Evolutionary conservation across 805 yeast genomes (phyloP), one percentile per base, ranked within the genome.

Genomic region (Kodamaea kakaduensis): DNA sequence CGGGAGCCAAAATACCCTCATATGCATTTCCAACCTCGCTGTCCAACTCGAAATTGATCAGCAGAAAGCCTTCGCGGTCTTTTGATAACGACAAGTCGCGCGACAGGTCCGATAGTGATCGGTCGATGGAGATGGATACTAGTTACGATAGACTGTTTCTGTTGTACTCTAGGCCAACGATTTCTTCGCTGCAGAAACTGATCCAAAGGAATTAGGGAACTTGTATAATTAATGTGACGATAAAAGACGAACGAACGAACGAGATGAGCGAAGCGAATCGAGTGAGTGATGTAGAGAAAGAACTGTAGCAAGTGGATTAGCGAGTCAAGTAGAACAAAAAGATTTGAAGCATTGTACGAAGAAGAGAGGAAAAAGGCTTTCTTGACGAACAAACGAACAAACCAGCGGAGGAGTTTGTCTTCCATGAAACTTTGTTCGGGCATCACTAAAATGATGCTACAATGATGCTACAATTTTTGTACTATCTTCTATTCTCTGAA

Each of bases 81-180:
- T 26, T 32, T 14, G 26, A 26, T 8, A 17, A 24, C n/a, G 30
- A 32, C 18, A 24, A 30, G 35, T 32, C 35, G 6, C 16, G 15
- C 14, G 34, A 31, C 28, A 16, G 31, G 21, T n/a, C 19, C 17
- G 27, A 25, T 9, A 25, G 18, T 18, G 35, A 32, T 20, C 17
- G 30, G 8, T 26, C 26, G 18, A 32, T 32, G 35, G 35, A 32
- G 4, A 26, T 26, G 4, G 29, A 26, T 12, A 26, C 29, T n/a
- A 26, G 29, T 26, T 26, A 16, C 10, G 29, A 26, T 3, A 15
- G 25, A 6, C 25, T 26, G 29, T 32, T 25, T 19, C 33, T 29
- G 33, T 32, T 35, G 18, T 35, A 35, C 22, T 23, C 32, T 25
- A 57, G 59, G 43, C 73, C 72, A 2, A 67, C 73, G 7, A 52